Percentiles rank a stretch among this genome's conserved stretches.
Evolutionary conservation across 73 alveolate genomes (phyloP).

Genomic region (Paramecium octaurelia): DNA sequence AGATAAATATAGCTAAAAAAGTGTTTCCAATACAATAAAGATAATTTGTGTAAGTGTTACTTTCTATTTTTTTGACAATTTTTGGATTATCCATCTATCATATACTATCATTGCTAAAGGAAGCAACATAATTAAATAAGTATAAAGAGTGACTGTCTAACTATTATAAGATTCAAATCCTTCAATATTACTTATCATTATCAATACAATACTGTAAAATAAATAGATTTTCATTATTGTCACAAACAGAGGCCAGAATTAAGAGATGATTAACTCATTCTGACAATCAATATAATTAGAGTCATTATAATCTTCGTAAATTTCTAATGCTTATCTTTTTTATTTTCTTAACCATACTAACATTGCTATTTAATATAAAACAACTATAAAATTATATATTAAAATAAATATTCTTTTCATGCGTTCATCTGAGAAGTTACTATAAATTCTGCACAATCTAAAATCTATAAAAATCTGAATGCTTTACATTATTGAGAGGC

Average conservation of each 20-base stretch:
- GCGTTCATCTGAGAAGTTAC: too few relatives aligned
- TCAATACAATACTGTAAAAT: not conserved
- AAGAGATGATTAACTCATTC: not conserved
- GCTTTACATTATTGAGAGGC: too few relatives aligned
- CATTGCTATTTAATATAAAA: not conserved
- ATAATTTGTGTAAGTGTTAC: not conserved
- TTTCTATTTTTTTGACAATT: not conserved
- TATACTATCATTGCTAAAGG: not conserved
- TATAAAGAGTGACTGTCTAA: not conserved
- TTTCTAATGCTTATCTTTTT: not conserved
- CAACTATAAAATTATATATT: not conserved
- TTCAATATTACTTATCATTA: not conserved
- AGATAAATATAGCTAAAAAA: not conserved
- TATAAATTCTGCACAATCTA: too few relatives aligned
- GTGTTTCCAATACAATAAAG: not conserved
- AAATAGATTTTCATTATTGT: not conserved
- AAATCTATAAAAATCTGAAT: too few relatives aligned
- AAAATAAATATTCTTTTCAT: not conserved
- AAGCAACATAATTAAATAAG: not conserved
- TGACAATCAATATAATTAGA: not conserved
- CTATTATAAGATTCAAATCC: not conserved
- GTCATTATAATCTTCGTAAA: not conserved
- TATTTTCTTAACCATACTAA: not conserved
- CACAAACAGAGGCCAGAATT: constrained; percentile 11
- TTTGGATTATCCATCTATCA: not conserved